phyloP scores from a whole-genome alignment of 768 basidiomycete genomes.

The Xerocomus spinulosus region DNA sequence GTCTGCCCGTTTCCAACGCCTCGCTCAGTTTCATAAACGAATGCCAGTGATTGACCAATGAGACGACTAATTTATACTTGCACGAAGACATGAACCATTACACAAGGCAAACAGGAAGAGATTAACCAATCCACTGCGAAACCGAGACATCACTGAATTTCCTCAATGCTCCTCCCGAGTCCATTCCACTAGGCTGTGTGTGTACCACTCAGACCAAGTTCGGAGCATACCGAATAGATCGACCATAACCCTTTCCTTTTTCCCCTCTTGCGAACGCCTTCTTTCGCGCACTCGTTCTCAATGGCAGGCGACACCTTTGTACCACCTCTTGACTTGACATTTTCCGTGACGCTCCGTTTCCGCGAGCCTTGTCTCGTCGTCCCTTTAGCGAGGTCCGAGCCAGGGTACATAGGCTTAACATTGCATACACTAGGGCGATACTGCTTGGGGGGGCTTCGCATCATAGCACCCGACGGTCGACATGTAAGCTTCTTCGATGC shows the following conservation, averaged over 20 bases:
- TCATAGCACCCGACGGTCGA: not conserved
- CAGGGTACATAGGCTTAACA: constrained; percentile 7
- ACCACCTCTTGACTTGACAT: constrained; percentile 10
- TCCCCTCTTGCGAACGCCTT: constrained; percentile 10
- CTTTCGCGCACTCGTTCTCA: constrained; percentile 13
- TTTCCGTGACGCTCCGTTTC: constrained; percentile 23
- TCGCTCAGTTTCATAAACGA: too few relatives aligned
- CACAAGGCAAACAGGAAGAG: too few relatives aligned
- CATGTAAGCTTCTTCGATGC: constrained; percentile 6
- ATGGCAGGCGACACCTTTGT: constrained; percentile 7
- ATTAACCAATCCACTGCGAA: not conserved
- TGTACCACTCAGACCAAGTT: constrained; percentile 16
- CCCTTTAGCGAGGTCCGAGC: constrained; percentile 13
- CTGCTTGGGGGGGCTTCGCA: constrained; percentile 11
- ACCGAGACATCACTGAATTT: not conserved
- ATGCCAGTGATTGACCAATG: too few relatives aligned
- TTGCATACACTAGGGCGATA: constrained; percentile 15
- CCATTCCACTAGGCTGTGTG: too few relatives aligned
- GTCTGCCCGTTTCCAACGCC: too few relatives aligned
- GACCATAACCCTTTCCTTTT: constrained; percentile 27
- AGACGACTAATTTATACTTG: too few relatives aligned
- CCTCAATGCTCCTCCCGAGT: too few relatives aligned
- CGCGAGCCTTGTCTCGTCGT: constrained; percentile 24
- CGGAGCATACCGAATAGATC: constrained; percentile 27
- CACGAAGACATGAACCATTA: too few relatives aligned